These are phyloP conservation scores for Pyrenochaeta sp. DNA, from an alignment of 2,329 filamentous ascomycete species.

Conservation along the genomic window DNA sequence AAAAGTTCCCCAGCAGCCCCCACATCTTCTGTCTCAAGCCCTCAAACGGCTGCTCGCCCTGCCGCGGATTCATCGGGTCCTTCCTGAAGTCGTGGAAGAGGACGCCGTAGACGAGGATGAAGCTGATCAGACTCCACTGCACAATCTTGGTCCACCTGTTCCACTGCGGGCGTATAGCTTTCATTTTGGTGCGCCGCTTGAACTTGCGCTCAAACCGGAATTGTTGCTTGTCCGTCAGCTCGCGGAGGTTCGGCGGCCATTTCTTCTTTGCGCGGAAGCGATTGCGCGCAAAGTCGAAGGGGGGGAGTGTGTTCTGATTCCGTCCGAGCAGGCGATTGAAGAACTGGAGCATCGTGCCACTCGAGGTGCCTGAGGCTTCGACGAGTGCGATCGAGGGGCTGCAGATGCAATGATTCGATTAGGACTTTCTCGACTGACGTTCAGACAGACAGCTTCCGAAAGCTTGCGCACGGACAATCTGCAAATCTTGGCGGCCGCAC, in stretches of 20 bases:
- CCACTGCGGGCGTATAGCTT: conserved; percentile 70
- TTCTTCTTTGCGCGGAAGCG: conserved; percentile 73
- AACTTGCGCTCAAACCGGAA: conserved; percentile 82
- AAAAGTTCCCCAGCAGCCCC: conserved; percentile 36
- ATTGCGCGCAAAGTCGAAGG: conserved; percentile 60
- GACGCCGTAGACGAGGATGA: conserved; percentile 63
- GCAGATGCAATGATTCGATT: conserved; percentile 1
- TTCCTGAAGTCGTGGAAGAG: conserved; percentile 67
- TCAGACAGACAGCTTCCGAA: conserved; percentile 18
- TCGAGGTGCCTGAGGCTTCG: neutral
- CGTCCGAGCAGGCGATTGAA: conserved; percentile 61
- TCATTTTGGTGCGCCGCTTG: conserved; percentile 72
- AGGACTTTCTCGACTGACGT: conserved; percentile 22
- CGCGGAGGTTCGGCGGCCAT: conserved; percentile 80
- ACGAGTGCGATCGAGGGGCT: conserved; percentile 5
- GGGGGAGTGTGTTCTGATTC: conserved; percentile 47
- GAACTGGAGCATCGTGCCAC: conserved; percentile 33
- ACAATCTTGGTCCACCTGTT: conserved; percentile 70
- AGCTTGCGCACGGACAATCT: conserved; percentile 3
- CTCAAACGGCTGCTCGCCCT: conserved; percentile 43
- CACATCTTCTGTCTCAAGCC: conserved; percentile 38
- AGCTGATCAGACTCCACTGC: conserved; percentile 62
- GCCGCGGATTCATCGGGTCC: conserved; percentile 43
- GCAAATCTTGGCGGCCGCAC: conserved; percentile 26
- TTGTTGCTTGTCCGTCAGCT: conserved; percentile 75